A percentile compares a stretch with the other conserved stretches of the same genome.
Conservation (phyloP, 495 filamentous ascomycete genomes). For the Chaetomidium leptoderma region DNA sequence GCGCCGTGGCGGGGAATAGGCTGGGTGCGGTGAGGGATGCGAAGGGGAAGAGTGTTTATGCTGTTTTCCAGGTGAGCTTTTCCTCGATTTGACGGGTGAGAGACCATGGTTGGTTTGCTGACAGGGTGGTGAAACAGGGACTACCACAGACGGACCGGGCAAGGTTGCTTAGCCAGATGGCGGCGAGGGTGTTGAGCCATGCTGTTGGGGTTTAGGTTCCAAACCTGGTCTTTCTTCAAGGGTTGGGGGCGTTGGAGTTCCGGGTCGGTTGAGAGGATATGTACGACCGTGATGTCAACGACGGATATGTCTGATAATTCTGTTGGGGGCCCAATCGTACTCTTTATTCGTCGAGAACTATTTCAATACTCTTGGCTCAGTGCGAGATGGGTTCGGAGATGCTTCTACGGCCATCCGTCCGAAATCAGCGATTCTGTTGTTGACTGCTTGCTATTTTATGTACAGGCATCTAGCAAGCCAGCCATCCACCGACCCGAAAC, state of each 20-base stretch:
- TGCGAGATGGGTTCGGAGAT: too few species aligned
- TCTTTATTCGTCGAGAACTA: too few species aligned
- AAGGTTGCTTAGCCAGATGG: slow-evolving; percentile 69
- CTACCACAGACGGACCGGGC: slow-evolving; percentile 76
- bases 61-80: slow-evolving; percentile 61
- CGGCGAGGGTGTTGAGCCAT: slow-evolving; percentile 66
- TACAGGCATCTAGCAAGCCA: neutral
- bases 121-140: slow-evolving; percentile 40
- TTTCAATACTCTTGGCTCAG: too few species aligned
- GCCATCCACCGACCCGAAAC: neutral
- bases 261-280: neutral
- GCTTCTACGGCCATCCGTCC: too few species aligned
- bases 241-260: slow-evolving; percentile 11
- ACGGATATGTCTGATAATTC: neutral
- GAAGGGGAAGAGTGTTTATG: slow-evolving; percentile 91
- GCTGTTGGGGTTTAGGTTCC: slow-evolving; percentile 43
- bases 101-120: slow-evolving; percentile 6
- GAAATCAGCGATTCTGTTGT: neutral
- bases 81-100: neutral
- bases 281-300: too few species aligned
- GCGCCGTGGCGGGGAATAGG: slow-evolving; percentile 87
- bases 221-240: neutral
- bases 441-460: neutral
- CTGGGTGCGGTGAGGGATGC: slow-evolving; percentile 83
- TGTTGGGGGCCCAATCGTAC: too few species aligned